These are phyloP conservation scores for Leccinellum luteum DNA, from an alignment of 768 basidiomycete species.

Conservation along the genomic window DNA sequence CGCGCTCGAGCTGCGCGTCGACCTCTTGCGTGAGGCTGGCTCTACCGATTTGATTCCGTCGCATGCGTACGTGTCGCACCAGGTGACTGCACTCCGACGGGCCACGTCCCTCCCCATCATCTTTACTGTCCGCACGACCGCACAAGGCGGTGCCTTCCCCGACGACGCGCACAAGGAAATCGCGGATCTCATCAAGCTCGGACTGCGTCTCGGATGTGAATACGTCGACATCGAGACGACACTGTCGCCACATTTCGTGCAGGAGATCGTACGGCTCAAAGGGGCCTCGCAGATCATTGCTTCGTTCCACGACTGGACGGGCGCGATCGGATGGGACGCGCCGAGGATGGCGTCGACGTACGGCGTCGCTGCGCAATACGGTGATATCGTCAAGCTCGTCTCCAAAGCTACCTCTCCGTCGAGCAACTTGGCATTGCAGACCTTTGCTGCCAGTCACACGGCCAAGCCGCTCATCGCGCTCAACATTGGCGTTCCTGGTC, in stretches of 20 bases:
- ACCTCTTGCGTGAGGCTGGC: constrained; percentile 65
- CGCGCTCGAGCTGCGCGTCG: constrained; percentile 92
- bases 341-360: constrained; percentile 66
- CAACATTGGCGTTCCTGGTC: constrained; percentile 89
- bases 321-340: constrained; percentile 78
- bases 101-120: constrained; percentile 82
- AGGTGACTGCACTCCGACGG: constrained; percentile 76
- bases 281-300: constrained; percentile 79
- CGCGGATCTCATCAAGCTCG: constrained; percentile 73
- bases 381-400: constrained; percentile 92
- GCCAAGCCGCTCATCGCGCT: constrained; percentile 89
- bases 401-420: constrained; percentile 72
- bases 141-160: constrained; percentile 92
- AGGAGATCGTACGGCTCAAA: constrained; percentile 58
- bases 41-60: constrained; percentile 60
- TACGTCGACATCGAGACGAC: constrained; percentile 91
- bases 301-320: constrained; percentile 95
- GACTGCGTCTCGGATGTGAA: constrained; percentile 80
- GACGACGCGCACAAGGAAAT: constrained; percentile 70
- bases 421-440: constrained; percentile 78
- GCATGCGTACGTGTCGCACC: constrained; percentile 69
- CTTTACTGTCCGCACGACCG: constrained; percentile 83
- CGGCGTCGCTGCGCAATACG: constrained; percentile 57
- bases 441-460: constrained; percentile 59
- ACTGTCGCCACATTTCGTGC: constrained; percentile 61